These are phyloP conservation scores for Blastomyces percursus DNA, from an alignment of 2,329 filamentous ascomycete species.

Conservation along the genomic window DNA sequence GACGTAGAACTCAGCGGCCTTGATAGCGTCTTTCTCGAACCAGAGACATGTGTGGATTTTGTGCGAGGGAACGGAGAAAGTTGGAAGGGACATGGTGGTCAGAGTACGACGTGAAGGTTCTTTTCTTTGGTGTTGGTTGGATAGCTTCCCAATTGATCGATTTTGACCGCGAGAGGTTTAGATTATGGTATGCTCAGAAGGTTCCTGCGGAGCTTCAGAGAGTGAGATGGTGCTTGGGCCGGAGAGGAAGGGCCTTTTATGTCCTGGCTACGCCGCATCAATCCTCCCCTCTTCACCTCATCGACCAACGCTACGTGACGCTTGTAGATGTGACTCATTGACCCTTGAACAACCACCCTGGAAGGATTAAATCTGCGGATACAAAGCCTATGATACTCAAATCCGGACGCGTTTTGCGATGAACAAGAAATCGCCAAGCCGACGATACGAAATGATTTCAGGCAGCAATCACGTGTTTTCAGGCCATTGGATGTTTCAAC, in stretches of 20 bases:
- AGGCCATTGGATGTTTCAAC: background rate
- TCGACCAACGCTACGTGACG: too few species aligned
- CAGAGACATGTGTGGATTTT: conserved; percentile 18
- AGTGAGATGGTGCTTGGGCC: background rate
- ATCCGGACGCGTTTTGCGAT: background rate
- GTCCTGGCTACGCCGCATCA: background rate
- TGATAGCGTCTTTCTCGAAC: conserved; percentile 18
- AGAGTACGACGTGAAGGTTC: background rate
- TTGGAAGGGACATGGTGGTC: background rate
- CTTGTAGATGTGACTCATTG: conserved; percentile 2
- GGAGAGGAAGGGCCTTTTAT: background rate
- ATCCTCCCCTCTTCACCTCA: background rate
- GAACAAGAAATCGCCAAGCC: background rate
- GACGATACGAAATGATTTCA: background rate
- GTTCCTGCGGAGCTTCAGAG: background rate
- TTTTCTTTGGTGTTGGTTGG: background rate
- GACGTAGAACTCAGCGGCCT: conserved; percentile 18
- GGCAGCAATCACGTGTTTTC: conserved; percentile 5
- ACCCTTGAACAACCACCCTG: too few species aligned
- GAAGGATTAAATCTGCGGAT: background rate
- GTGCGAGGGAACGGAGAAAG: conserved; percentile 3
- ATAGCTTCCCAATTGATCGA: background rate
- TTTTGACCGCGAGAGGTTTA: background rate
- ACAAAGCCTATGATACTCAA: background rate
- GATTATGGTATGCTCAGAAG: background rate